A percentile compares a stretch with the other conserved stretches of the same genome.
phyloP scores from a whole-genome alignment of 164 flowering plant genomes.

The Dillenia suffruticosa region DNA sequence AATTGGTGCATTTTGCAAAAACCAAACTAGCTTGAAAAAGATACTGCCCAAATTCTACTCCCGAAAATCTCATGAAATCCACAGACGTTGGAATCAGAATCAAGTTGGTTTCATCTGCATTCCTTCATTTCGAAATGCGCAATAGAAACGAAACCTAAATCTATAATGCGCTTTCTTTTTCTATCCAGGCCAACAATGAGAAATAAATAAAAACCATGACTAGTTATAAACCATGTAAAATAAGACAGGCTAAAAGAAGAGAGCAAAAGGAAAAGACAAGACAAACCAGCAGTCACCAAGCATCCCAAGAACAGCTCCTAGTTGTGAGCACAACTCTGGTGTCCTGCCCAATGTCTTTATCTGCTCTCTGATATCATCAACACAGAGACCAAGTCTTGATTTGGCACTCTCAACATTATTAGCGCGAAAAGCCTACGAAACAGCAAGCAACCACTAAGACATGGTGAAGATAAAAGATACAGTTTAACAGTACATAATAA shows the following conservation, averaged over 20 bases:
- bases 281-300: constrained; percentile 97
- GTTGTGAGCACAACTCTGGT: constrained; percentile 88
- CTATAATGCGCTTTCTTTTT: too few species aligned
- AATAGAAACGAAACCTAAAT: too few species aligned
- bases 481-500: neutral
- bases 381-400: constrained; percentile 80
- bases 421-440: constrained; percentile 79
- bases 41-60: too few species aligned
- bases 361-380: constrained; percentile 79
- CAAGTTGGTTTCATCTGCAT: too few species aligned
- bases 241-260: neutral
- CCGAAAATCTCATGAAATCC: too few species aligned
- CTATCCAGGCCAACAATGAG: too few species aligned
- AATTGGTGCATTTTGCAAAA: too few species aligned
- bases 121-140: too few species aligned
- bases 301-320: constrained; percentile 97
- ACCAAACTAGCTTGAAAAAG: too few species aligned
- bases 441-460: constrained; percentile 2
- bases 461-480: neutral
- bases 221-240: too few species aligned
- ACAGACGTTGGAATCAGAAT: too few species aligned
- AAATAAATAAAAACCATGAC: too few species aligned
- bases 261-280: constrained; percentile 7
- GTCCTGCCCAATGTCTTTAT: constrained; percentile 56
- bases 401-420: constrained; percentile 90